Conservation (phyloP, 441 rosid species). For the Gossypium davidsonii region DNA sequence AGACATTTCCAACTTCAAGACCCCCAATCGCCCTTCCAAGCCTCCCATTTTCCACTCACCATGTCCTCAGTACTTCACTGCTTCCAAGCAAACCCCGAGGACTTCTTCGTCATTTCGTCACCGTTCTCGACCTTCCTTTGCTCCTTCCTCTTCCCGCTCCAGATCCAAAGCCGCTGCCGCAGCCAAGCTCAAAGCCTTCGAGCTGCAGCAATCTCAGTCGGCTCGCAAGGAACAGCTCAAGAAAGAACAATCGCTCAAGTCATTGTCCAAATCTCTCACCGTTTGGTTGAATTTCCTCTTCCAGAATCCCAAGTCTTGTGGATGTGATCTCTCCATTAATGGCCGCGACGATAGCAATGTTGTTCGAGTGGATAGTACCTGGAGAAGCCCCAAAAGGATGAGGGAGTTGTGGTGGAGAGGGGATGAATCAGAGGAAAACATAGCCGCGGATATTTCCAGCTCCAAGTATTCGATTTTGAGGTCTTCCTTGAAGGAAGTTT, state of each 20-base stretch:
- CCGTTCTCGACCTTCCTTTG: conserved; percentile 30
- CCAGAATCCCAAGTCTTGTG: conserved; percentile 56
- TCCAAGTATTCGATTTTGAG: conserved; percentile 36
- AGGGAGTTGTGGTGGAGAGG: conserved; percentile 51
- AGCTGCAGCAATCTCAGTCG: conserved; percentile 69
- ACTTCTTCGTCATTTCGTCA: conserved; percentile 25
- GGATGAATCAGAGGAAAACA: conserved; percentile 22
- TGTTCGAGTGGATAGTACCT: conserved; percentile 37
- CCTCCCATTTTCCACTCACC: conserved; percentile 36
- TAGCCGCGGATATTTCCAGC: conserved; percentile 21
- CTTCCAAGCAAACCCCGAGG: conserved; percentile 50
- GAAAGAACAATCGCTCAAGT: conserved; percentile 57
- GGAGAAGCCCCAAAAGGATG: conserved; percentile 70
- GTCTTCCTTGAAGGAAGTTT: conserved; percentile 57
- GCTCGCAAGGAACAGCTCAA: conserved; percentile 54
- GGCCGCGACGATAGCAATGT: conserved; percentile 12
- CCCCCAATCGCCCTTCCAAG: conserved; percentile 54
- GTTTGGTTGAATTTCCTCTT: conserved; percentile 82
- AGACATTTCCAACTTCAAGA: conserved; percentile 72
- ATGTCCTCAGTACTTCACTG: conserved; percentile 49
- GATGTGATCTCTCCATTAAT: conserved; percentile 31
- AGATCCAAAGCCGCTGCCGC: conserved; percentile 22
- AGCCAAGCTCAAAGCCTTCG: conserved; percentile 60
- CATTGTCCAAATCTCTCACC: conserved; percentile 64
- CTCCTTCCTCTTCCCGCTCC: conserved; percentile 22